Percentiles rank a stretch among this genome's conserved stretches.
Evolutionary conservation across 1,284 basidiomycete genomes (phyloP).

Genomic region (Tremellales sp.): DNA sequence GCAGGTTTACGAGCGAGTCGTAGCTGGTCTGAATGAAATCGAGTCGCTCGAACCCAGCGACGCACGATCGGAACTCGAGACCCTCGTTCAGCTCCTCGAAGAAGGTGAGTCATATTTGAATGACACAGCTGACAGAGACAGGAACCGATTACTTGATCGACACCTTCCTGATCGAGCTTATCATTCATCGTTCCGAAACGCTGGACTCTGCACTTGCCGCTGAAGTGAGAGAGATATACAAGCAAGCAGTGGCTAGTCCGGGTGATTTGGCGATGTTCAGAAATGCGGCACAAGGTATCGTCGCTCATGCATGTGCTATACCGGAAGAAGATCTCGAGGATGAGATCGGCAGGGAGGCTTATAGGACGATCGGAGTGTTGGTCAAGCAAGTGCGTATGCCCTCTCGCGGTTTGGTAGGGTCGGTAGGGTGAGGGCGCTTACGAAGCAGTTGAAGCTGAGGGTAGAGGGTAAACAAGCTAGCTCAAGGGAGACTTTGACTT

Average conservation of each 20-base stretch:
- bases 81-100: conserved; percentile 15
- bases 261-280: conserved; percentile 17
- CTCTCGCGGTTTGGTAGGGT: too few species aligned
- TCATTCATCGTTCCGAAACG: conserved; percentile 28
- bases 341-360: conserved; percentile 18
- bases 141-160: conserved; percentile 37
- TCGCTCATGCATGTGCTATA: conserved; percentile 12
- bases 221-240: conserved; percentile 17
- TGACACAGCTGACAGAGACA: conserved; percentile 4
- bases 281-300: conserved; percentile 14
- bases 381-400: conserved; percentile 23
- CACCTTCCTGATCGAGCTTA: conserved; percentile 22
- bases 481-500: not conserved
- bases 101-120: conserved; percentile 16
- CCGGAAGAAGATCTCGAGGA: conserved; percentile 19
- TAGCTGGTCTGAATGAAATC: conserved; percentile 8
- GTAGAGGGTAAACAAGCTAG: not conserved
- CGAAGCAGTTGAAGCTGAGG: not conserved
- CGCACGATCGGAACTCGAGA: not conserved
- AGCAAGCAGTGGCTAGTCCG: conserved; percentile 19
- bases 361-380: conserved; percentile 17
- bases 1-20: conserved; percentile 19
- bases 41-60: not conserved
- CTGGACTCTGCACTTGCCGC: conserved; percentile 22
- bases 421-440: not conserved